These are phyloP conservation scores for Ophiostoma himal-ulmi DNA, from an alignment of 2,329 filamentous ascomycete genomes.

Conservation along the genomic window DNA sequence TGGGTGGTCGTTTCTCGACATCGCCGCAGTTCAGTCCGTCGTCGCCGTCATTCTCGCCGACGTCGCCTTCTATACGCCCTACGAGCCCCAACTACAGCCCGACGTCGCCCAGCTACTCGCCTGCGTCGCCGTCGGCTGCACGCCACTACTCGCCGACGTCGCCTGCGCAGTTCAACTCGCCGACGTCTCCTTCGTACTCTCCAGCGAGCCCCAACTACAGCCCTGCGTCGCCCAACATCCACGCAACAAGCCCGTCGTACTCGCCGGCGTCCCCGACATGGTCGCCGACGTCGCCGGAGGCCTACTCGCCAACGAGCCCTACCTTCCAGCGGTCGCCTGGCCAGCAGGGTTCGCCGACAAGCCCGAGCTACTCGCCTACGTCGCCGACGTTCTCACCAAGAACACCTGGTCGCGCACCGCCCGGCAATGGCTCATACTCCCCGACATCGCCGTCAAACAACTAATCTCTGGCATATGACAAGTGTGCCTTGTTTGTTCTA, in stretches of 20 bases:
- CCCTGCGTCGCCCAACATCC: slow-evolving; percentile 58
- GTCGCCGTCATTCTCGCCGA: slow-evolving; percentile 59
- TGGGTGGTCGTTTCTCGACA: slow-evolving; percentile 45
- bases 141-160: slow-evolving; percentile 64
- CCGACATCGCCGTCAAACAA: slow-evolving; percentile 38
- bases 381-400: slow-evolving; percentile 45
- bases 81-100: slow-evolving; percentile 58
- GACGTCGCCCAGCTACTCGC: slow-evolving; percentile 60
- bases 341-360: slow-evolving; percentile 56
- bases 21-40: slow-evolving; percentile 60
- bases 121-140: slow-evolving; percentile 53
- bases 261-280: slow-evolving; percentile 69
- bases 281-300: slow-evolving; percentile 65
- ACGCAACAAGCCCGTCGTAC: slow-evolving; percentile 54
- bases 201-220: slow-evolving; percentile 67
- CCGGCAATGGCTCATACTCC: slow-evolving; percentile 38
- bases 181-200: slow-evolving; percentile 67
- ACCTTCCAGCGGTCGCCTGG: slow-evolving; percentile 52
- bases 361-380: slow-evolving; percentile 65
- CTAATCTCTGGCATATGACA: neutral
- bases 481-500: slow-evolving; percentile 12
- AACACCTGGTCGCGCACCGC: slow-evolving; percentile 36
- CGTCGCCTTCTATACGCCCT: slow-evolving; percentile 53
- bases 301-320: slow-evolving; percentile 60
- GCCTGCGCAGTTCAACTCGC: slow-evolving; percentile 65